Evolutionary conservation across 1,139 yeast genomes (phyloP), one percentile per base, ranked within the genome.

Genomic region (Yamadazyma siamensis): DNA sequence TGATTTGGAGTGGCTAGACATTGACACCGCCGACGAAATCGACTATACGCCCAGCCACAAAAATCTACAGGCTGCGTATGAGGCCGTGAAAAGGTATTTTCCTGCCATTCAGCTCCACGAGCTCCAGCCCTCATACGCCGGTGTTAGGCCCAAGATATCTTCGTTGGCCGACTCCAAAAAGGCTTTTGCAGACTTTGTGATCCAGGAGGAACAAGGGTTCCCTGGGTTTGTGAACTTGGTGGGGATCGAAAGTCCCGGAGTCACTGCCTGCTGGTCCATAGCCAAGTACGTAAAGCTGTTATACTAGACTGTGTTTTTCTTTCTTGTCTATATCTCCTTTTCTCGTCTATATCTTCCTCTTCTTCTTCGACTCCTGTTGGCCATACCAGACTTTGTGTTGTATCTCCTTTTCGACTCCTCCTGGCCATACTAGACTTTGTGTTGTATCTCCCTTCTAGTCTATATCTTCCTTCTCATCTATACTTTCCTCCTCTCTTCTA

Each of bases 211-310:
- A 33, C 71, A 65, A 0, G 89, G 78, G 0, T 80, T 70, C 46
- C 83, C 84, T 0, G 95, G 95, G 2, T 87, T 86, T 49, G 71
- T 87, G 20, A 87, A 85, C 44, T 61, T 86, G 34, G 52, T 87
- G 27, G 94, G 94, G 3, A 87, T 88, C 16, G 96, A 88, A 50
- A 81, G 94, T 48, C 96, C 96, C 0, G 96, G 96, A 0, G 65
- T 87, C 39, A 87, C 96, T 3, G 64, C 94, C 1, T 64, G 87
- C 2, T 66, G 86, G 77, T 94, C 91, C 0, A 84, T 87, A 33
- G 95, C 80, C 1, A 84, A 80, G 46, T 70, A 83, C 46, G 94
- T 86, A 3, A 66, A 59, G 21, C 51, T 50, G 76, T 4, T n/a
- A n/a, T n/a, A n/a, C n/a, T n/a, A n/a, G n/a, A n/a, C n/a, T n/a